These are phyloP conservation scores for Rhizophora apiculata DNA, from an alignment of 345 rosid genomes.

Conservation along the genomic window DNA sequence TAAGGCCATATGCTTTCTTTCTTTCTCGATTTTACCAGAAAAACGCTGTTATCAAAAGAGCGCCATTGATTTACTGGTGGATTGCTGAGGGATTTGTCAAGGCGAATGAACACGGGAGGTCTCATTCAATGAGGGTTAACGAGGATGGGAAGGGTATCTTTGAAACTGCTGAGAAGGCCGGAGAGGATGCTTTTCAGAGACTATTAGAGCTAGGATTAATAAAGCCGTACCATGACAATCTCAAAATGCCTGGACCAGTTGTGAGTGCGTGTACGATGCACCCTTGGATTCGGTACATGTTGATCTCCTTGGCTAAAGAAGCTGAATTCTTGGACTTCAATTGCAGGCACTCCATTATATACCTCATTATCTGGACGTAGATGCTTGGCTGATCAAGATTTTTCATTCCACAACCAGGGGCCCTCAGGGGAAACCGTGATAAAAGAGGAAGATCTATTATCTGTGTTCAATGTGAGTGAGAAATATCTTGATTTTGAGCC, in stretches of 20 bases:
- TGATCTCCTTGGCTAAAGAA: conserved; percentile 1
- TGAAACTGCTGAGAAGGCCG: conserved; percentile 14
- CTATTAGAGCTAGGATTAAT: conserved; percentile 6
- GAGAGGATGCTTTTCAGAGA: conserved; percentile 6
- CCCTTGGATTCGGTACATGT: conserved; percentile 12
- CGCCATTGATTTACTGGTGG: conserved; percentile 23
- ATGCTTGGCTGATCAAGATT: not conserved
- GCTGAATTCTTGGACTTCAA: conserved; percentile 8
- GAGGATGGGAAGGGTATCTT: not conserved
- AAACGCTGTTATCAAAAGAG: conserved; percentile 1
- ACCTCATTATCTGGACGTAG: not conserved
- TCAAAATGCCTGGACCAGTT: not conserved
- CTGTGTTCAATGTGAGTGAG: conserved; percentile 32
- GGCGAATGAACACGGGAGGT: not conserved
- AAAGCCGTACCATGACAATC: not conserved
- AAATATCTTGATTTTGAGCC: conserved; percentile 20
- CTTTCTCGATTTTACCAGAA: not conserved
- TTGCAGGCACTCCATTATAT: not conserved
- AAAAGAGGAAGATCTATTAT: not conserved
- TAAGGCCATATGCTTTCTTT: conserved; percentile 4
- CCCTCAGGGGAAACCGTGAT: not conserved
- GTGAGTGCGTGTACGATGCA: conserved; percentile 15
- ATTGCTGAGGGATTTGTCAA: conserved; percentile 15
- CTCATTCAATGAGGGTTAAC: too few relatives aligned
- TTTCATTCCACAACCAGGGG: not conserved